Base-by-base conservation (phyloP, 768 basidiomycete species). In the Pleurotus sapidus region DNA sequence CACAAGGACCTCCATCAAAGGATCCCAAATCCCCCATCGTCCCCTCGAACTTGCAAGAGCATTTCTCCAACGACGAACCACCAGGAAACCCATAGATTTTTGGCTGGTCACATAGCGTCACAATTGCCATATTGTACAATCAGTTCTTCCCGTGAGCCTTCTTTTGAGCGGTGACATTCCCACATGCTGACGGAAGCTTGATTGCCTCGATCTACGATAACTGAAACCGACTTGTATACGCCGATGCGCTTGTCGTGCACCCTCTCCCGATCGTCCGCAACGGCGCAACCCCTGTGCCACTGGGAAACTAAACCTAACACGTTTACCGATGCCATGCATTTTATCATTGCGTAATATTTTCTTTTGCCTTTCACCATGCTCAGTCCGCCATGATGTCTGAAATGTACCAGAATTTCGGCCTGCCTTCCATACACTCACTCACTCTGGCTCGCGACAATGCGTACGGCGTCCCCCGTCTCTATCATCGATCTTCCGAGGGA, bases 301-400 rank as follows among this genome's bases (percentile, higher is more conserved):
- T 54, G 37, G 51, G 51, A 42, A 54, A 54, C 51, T 54, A 54
- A 54, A 54, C 51, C 51, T 42, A 54, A 54, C 51, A 54, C 51
- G 51, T 40, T 54, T 23, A 39, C 51, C 51, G 51, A 54, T 54
- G 51, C 51, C 51, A 54, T 54, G 51, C 51, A 43, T 40, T 54
- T 54, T 54, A 42, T 42, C 39, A 54, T 54, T 54, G 51, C 51
- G 51, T 54, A 54, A 54, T 54, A 39, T 54, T 54, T 54, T 24
- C 24, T 54, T 38, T 42, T 42, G 20, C 51, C 51, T 54, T 54
- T 23, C 51, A 54, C 51, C 37, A 54, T 54, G 51, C n/a, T 54
- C 18, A 37, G 38, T 24, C 27, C 39, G 39, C 23, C 51, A 54
- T 54, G 51, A 54, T 54, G 34, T 54, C 51, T n/a, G 51, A 42